Percentiles rank a stretch among this genome's conserved stretches.
phyloP scores from a whole-genome alignment of 2,329 filamentous ascomycete species.

The Xylaria sp. region DNA sequence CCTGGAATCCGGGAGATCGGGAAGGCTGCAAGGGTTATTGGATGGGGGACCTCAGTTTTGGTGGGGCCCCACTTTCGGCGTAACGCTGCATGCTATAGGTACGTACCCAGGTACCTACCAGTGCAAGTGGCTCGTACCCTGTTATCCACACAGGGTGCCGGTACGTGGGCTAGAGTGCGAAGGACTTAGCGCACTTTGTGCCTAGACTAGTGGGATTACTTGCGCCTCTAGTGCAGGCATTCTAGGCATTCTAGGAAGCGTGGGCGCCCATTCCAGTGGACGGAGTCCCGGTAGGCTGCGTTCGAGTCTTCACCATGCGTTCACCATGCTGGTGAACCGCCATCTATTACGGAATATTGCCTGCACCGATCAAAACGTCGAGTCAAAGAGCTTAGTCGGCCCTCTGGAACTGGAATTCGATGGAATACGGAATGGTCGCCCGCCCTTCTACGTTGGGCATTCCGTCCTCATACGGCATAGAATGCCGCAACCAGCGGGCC shows the following conservation, averaged over 20 bases:
- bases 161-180: background rate
- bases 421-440: too few relatives aligned
- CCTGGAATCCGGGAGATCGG: slow-evolving; percentile 3
- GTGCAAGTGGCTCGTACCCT: background rate
- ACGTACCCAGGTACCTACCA: background rate
- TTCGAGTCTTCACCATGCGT: too few relatives aligned
- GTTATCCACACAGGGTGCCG: background rate
- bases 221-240: background rate
- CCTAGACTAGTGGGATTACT: background rate
- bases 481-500: background rate
- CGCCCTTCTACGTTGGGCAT: too few relatives aligned
- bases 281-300: too few relatives aligned
- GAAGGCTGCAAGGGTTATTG: slow-evolving; percentile 2
- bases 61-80: background rate
- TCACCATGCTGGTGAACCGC: too few relatives aligned
- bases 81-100: background rate
- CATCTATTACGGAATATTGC: too few relatives aligned
- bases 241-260: background rate
- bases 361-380: background rate
- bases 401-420: too few relatives aligned
- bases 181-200: background rate
- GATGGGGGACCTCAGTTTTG: background rate
- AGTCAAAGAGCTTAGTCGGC: background rate
- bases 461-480: too few relatives aligned
- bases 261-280: background rate